Base-by-base conservation (phyloP, 495 filamentous ascomycete genomes). In the Platismatia glauca region DNA sequence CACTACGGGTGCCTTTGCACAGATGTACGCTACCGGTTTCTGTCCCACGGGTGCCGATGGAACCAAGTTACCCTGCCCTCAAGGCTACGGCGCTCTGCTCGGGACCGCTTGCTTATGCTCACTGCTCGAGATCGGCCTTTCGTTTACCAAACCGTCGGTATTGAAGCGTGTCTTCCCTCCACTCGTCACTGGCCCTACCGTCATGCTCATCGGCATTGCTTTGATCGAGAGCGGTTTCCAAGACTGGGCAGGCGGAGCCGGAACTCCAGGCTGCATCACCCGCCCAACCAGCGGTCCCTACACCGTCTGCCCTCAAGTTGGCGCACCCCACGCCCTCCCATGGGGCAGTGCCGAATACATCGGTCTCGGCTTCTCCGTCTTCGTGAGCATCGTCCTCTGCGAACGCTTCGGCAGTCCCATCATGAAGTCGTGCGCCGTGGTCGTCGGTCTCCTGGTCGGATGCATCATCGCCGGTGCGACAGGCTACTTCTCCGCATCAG, bases 301-400 rank as follows among this genome's bases (percentile, higher is more conserved):
- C 67, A 74, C 78, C 8, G 71, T 86, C 41, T 96, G 92, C 70
- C 91, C 92, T 0, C 81, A 77, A 63, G 83, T 86, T 35, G 71
- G 73, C 34, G 89, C 90, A 1, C 90, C 92, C 22, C 89, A 90
- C 67, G 81, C 92, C 24, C 79, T 96, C 1, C 88, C 88, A 1
- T 97, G 92, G 92, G 92, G 91, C 24, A 88, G 85, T 52, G 80
- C 91, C 16, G 84, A 95, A 72, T 95, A 90, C 70, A 86, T 97
- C 55, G 91, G 91, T 6, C 83, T 97, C 2, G 92, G 92, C 1
- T 95, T 97, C 76, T 83, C 85, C 31, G 91, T 95, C 46, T 96
- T 96, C 71, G 63, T 91, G n/a, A 90, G 89, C 33, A 95, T 94
- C 71, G 89, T 94, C 71, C 66, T 94, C 20, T 90, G 86, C 70